These are phyloP conservation scores for Fusarium gaditjirri DNA, from an alignment of 2,329 filamentous ascomycete genomes.

Conservation along the genomic window DNA sequence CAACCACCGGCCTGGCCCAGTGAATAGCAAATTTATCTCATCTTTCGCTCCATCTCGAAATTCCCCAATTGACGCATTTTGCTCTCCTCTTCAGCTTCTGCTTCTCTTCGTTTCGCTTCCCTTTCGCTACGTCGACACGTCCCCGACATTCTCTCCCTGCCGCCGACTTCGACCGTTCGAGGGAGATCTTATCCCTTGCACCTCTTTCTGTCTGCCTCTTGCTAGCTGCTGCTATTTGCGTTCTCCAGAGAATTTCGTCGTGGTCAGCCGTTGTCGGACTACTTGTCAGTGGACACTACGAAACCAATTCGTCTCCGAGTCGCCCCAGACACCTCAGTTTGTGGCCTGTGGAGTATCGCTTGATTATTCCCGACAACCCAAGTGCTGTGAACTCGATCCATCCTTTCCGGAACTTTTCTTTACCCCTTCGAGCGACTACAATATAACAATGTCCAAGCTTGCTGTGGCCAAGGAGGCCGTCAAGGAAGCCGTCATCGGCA, in stretches of 20 bases:
- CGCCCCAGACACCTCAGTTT: conserved; percentile 5
- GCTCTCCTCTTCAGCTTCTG: conserved; percentile 25
- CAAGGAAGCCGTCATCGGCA: conserved; percentile 82
- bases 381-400: conserved; percentile 31
- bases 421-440: conserved; percentile 33
- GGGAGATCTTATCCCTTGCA: conserved; percentile 13
- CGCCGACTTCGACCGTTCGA: conserved; percentile 28
- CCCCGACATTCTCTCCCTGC: conserved; percentile 22
- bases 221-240: conserved; percentile 20
- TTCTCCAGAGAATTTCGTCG: conserved; percentile 22
- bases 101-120: conserved; percentile 19
- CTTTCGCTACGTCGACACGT: conserved; percentile 24
- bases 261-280: conserved; percentile 35
- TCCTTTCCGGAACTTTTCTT: conserved; percentile 20
- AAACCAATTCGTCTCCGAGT: conserved; percentile 10
- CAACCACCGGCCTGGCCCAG: conserved; percentile 41
- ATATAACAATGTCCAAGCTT: conserved; percentile 52
- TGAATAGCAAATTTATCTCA: conserved; percentile 46
- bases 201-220: conserved; percentile 16
- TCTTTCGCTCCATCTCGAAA: conserved; percentile 43
- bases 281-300: conserved; percentile 22
- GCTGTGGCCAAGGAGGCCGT: conserved; percentile 73
- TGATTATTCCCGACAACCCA: conserved; percentile 17
- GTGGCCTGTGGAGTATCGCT: conserved; percentile 23
- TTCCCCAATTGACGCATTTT: conserved; percentile 46